These are phyloP conservation scores for Viola odorata DNA, from an alignment of 345 rosid genomes.

Conservation along the genomic window DNA sequence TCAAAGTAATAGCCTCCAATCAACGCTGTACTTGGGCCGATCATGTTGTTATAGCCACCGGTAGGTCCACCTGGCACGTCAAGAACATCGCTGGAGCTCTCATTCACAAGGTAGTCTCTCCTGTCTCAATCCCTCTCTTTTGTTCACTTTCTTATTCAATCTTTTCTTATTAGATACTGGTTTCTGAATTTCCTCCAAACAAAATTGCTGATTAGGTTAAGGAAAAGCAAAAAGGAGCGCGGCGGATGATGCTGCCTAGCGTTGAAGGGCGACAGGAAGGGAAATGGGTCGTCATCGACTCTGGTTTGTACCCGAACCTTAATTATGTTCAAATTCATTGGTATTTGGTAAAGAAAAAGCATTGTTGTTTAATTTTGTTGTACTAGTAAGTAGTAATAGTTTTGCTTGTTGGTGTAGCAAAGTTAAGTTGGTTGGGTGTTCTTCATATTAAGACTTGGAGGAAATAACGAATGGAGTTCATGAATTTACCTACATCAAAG, in stretches of 20 bases:
- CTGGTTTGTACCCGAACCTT: slow-evolving; percentile 42
- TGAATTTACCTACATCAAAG: no score
- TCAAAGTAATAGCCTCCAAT: slow-evolving; percentile 53
- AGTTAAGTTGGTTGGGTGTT: no score
- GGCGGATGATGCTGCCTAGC: slow-evolving; percentile 49
- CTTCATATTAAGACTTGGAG: no score
- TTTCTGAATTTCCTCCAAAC: background rate
- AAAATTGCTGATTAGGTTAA: slow-evolving; percentile 48
- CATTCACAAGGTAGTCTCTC: slow-evolving; percentile 42
- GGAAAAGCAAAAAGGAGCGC: slow-evolving; percentile 74
- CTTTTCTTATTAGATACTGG: background rate
- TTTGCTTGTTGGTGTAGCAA: background rate
- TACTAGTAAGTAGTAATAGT: background rate
- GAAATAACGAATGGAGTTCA: no score
- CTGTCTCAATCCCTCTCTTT: background rate
- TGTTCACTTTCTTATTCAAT: background rate
- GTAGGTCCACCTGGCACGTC: slow-evolving; percentile 86
- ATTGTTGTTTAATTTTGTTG: background rate
- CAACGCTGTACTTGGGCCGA: slow-evolving; percentile 63
- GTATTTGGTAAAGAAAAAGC: background rate
- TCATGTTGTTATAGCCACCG: slow-evolving; percentile 76
- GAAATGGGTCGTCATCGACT: slow-evolving; percentile 83
- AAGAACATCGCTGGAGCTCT: slow-evolving; percentile 85
- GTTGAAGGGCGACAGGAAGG: slow-evolving; percentile 69
- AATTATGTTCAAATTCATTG: background rate